Conservation (phyloP, 306 rosid genomes). For the Hylodesmum podocarpum region DNA sequence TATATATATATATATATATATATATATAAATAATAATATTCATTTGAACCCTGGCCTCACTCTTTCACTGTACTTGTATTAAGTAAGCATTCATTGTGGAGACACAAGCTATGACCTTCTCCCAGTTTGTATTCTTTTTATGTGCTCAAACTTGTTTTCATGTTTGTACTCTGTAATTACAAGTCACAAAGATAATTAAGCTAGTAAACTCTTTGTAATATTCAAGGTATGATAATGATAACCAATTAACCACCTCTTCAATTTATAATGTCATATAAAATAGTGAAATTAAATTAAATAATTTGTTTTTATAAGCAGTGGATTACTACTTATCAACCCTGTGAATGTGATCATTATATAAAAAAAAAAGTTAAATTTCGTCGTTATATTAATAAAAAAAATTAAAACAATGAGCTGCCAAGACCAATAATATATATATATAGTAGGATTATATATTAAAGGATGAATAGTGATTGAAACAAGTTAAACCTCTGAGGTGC, state of each 20-base stretch:
- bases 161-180: background rate
- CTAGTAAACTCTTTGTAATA: background rate
- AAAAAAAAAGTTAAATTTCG: background rate
- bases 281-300: background rate
- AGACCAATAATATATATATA: background rate
- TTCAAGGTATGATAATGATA: background rate
- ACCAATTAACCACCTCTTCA: background rate
- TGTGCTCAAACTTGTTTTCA: background rate
- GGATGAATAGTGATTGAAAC: background rate
- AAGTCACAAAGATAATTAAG: background rate
- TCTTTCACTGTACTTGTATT: too few species aligned
- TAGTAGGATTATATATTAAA: background rate
- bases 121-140: background rate
- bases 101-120: background rate
- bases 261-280: background rate
- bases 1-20: too few species aligned
- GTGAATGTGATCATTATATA: too few species aligned
- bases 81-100: background rate
- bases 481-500: background rate
- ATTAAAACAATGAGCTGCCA: background rate
- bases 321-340: too few species aligned
- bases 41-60: too few species aligned
- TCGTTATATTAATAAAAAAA: background rate
- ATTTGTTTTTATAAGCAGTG: too few species aligned
- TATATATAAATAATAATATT: too few species aligned